These are phyloP conservation scores for Orbilia blumenaviensis DNA, from an alignment of 2,329 filamentous ascomycete species.

Conservation along the genomic window DNA sequence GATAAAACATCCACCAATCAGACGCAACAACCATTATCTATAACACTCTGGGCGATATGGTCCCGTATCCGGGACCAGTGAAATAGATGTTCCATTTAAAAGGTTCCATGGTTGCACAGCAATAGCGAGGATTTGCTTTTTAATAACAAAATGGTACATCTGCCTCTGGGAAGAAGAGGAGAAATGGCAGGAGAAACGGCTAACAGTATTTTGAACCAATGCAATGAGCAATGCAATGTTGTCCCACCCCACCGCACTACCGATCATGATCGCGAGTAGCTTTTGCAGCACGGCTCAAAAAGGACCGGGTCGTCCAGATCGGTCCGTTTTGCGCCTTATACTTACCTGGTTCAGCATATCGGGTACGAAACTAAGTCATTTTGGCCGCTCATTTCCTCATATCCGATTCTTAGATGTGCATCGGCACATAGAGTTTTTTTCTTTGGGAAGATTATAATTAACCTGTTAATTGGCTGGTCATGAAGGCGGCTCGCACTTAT, in stretches of 20 bases:
- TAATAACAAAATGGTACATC: constrained; percentile 19
- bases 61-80: background rate
- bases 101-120: constrained; percentile 46
- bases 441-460: background rate
- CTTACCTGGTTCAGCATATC: constrained; percentile 16
- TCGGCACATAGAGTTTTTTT: background rate
- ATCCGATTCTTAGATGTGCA: background rate
- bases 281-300: constrained; percentile 9
- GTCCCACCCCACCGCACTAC: too few relatives aligned
- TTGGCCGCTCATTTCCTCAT: background rate
- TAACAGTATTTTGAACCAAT: constrained; percentile 20
- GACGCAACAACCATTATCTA: background rate
- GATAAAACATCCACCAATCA: constrained; percentile 53
- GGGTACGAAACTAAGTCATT: background rate
- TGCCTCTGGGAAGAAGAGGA: background rate
- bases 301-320: background rate
- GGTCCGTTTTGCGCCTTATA: constrained; percentile 1
- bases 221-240: constrained; percentile 8
- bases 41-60: background rate
- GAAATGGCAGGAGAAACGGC: background rate
- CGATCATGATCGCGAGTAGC: too few relatives aligned
- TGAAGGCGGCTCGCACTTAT: constrained; percentile 25
- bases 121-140: constrained; percentile 48
- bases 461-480: constrained; percentile 12
- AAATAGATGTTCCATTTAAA: constrained; percentile 28